Evolutionary conservation across 495 filamentous ascomycete genomes (phyloP), one percentile per base, ranked within the genome.

Genomic region (Entonaema liquescens): DNA sequence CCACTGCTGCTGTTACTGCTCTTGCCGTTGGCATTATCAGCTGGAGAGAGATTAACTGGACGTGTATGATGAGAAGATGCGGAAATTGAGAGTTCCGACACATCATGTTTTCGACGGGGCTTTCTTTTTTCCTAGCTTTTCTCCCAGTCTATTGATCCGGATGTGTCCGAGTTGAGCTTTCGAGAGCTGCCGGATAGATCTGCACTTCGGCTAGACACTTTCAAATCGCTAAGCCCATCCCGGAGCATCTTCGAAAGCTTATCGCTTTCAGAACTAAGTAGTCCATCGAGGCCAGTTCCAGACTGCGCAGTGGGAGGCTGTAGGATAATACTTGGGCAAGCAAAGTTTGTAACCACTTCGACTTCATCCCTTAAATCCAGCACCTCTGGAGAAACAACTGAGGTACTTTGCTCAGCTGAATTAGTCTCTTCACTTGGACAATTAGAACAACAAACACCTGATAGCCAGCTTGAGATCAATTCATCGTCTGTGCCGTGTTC

Each of bases 261-360:
- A 1, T 64, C 75, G 17, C 75, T 67, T 12, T 69, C 59, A 26
- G 75, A 75, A 64, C 75, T 76, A 11, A 59, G 71, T 12, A 73
- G 75, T 4, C 73, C 75, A 47, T 77, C 73, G 3, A 76, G 65
- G 17, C 75, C 75, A 29, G 70, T 68, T 5, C 68, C 47, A 6
- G 59, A 65, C 25, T 61, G 66, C 42, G 61, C 57, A 23, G 44
- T 59, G 15, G 33, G n/a, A 35, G 36, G 44, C 42, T 60, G 67
- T 35, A 67, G 26, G 23, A 61, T 57, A 49, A 73, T 65, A 7
- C 26, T 55, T 53, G 65, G 65, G 12, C 26, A 62, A 33, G 42
- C 15, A 17, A 56, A 23, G 9, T 19, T 56, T 26, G 57, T 31
- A 8, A 47, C 33, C 0, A 11, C 19, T 13, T 56, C 42, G 6